Base-by-base conservation (phyloP, 345 rosid genomes). In the Acer negundo region DNA sequence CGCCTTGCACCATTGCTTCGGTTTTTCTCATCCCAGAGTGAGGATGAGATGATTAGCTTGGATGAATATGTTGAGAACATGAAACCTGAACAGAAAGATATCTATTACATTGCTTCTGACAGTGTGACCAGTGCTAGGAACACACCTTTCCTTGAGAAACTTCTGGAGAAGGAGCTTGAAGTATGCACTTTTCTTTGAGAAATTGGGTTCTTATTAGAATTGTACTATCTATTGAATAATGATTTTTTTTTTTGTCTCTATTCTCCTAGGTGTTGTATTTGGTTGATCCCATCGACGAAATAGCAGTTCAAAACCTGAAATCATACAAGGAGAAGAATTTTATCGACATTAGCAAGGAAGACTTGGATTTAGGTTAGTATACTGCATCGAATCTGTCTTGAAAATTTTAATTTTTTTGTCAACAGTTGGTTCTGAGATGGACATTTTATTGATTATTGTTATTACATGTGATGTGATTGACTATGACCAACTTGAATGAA, bases 271-370 rank as follows among this genome's bases (percentile, higher is more conserved):
- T 94, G 67, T 84, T 96, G 62, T 88, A 84, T 80, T 76, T 96
- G 80, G 97, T 96, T 20, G 98, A 96, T 81, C 95, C 99, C 69
- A 94, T 96, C 16, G 98, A 96, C 68, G 99, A 96, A 84, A 88
- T 96, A 79, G 97, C 99, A 9, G 73, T 96, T 82, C 98, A 96
- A 85, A 94, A 85, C 79, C 84, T 96, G 79, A 92, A 94, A 80
- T 85, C 95, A 44, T 96, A 92, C 90, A 94, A 96, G 88, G 97
- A 96, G 78, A 96, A 94, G 89, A 89, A 92, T 70, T 96, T 96
- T 84, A 84, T 96, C 38, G 99, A 96, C 82, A 92, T 96, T 80
- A 92, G 95, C 95, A 96, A 94, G 88, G 99, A 96, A 84, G 99
- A 96, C 83, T 85, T 96, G 80, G 98, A 96, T 83, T 67, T 96